Evolutionary conservation across 768 basidiomycete genomes (phyloP).

Genomic region (Sporobolomyces pararoseus): DNA sequence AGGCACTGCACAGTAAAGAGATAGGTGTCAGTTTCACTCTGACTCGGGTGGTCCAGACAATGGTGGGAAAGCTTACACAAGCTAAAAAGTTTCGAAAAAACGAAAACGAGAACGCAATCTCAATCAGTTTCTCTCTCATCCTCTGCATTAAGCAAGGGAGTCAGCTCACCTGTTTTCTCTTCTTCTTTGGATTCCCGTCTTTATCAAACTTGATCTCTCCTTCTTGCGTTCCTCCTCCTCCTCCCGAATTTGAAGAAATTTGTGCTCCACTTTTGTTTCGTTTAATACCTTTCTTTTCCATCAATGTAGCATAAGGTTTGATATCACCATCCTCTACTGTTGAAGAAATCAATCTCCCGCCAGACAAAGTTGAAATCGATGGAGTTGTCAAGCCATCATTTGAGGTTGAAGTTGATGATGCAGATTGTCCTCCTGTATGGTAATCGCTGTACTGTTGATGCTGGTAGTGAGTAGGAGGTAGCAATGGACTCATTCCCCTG

Average conservation of each 20-base stretch:
- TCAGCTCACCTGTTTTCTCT: conserved; percentile 30
- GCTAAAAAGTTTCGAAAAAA: too few species aligned
- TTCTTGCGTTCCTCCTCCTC: background rate
- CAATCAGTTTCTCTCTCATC: background rate
- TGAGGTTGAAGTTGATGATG: too few species aligned
- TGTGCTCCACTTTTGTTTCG: background rate
- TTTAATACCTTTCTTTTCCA: background rate
- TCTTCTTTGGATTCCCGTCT: conserved; percentile 37
- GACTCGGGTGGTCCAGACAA: too few species aligned
- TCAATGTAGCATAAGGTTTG: background rate
- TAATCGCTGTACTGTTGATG: too few species aligned
- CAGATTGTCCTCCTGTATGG: too few species aligned
- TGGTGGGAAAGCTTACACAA: too few species aligned
- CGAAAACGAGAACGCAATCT: background rate
- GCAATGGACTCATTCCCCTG: too few species aligned
- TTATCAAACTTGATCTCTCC: conserved; percentile 11
- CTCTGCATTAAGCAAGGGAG: background rate
- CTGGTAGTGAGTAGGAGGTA: too few species aligned
- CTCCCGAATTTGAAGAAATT: background rate
- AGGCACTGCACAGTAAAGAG: background rate
- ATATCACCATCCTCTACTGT: background rate
- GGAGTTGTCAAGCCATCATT: too few species aligned
- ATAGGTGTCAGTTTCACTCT: too few species aligned
- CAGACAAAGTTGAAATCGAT: too few species aligned
- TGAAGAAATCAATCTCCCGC: too few species aligned